Base-by-base conservation (phyloP, 225 moss, liverwort and hornwort genomes). In the Bryoerythrophyllum caledonicum region DNA sequence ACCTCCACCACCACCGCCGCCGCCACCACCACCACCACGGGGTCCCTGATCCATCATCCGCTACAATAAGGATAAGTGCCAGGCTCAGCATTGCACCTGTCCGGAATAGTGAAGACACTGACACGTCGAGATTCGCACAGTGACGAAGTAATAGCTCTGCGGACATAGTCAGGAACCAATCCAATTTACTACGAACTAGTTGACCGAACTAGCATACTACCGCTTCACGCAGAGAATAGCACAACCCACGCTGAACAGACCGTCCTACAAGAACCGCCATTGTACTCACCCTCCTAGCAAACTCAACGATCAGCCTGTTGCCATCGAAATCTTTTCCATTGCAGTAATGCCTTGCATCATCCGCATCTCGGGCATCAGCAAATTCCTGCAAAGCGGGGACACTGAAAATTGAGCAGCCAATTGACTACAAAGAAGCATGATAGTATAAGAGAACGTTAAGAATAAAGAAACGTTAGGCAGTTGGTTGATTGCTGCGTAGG, bases 281-380 rank as follows among this genome's bases (percentile, higher is more conserved):
- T n/a, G 11, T 58, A 82, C 96, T 97, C 89, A 99, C 99, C 95
- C 95, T 89, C 79, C 99, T 91, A 27, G 99, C 99, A 75, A 99
- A 99, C 74, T 99, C 99, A 76, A 99, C 99, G 54, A 99, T 95
- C 44, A 99, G 86, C 74, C 99, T 89, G 82, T 93, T 99, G 71
- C 99, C 99, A 69, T 99, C 99, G 54, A 99, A 99, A 40, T 99
- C 99, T 83, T 92, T 99, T 23, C 99, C 99, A 59, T 99, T 99
- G 30, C 93, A 89, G 74, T 95, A 99, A 46, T 94, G 93, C 52
- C 94, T 92, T 71, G 99, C 99, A 81, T 99, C 99, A 69, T 99
- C 99, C 11, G 99, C 99, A 87, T 99, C 99, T 68, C 99, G 99
- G 30, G 99, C 90, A 83, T 99, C 99, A 78, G 90, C 91, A 53